phyloP scores from a whole-genome alignment of 2,329 filamentous ascomycete species.

The Trichoderma gracile region DNA sequence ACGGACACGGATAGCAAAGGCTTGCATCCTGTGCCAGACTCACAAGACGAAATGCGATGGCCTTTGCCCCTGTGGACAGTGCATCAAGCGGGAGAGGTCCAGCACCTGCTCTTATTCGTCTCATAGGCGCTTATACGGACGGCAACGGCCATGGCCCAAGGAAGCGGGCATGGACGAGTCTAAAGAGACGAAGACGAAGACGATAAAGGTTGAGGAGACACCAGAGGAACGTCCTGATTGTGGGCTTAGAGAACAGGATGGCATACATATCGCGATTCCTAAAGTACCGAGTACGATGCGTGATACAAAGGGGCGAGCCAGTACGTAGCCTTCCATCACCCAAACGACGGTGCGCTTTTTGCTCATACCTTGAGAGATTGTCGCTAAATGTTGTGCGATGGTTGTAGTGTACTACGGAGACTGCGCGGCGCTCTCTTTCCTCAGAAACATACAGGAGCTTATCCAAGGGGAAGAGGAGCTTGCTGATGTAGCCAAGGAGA shows the following conservation, averaged over 20 bases:
- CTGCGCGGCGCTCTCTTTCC: conserved; percentile 10
- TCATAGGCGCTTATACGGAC: conserved; percentile 13
- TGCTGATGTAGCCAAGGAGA: neutral
- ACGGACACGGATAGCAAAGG: conserved; percentile 1
- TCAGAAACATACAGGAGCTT: conserved; percentile 10
- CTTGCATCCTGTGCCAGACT: conserved; percentile 1
- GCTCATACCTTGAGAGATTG: neutral
- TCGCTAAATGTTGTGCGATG: neutral
- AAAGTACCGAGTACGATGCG: conserved; percentile 8
- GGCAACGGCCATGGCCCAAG: conserved; percentile 6
- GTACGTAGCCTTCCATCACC: neutral
- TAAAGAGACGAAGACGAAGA: neutral
- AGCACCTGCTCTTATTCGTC: conserved; percentile 6
- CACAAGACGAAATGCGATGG: conserved; percentile 14
- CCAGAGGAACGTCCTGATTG: neutral
- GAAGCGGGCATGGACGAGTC: neutral
- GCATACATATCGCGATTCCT: conserved; percentile 2
- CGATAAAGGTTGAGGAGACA: neutral
- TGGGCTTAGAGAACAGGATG: neutral
- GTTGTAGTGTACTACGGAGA: conserved; percentile 8
- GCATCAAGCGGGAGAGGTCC: conserved; percentile 3
- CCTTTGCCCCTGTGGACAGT: neutral
- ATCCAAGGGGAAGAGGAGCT: neutral
- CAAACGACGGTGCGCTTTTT: too few relatives aligned
- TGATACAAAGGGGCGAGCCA: conserved; percentile 6